Evolutionary conservation across 257 asterid genomes (phyloP).

Genomic region (Ehretia macrophylla): DNA sequence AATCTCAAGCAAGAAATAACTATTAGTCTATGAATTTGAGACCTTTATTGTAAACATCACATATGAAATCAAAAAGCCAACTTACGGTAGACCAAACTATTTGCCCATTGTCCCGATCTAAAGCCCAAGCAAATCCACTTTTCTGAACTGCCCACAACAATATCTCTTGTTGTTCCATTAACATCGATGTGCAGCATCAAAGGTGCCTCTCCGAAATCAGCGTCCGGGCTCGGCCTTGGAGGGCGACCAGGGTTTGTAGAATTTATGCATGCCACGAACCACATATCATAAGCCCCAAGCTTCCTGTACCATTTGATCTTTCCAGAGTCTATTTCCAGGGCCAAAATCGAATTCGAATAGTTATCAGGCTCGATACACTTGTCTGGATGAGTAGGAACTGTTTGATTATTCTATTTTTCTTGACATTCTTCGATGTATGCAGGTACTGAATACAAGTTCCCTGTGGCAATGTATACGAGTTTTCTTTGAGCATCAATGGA

Average conservation of each 20-base stretch:
- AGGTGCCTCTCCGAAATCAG: constrained; percentile 45
- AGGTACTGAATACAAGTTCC: constrained; percentile 13
- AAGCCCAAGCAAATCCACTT: constrained; percentile 42
- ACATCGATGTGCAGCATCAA: constrained; percentile 25
- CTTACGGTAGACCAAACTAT: constrained; percentile 37
- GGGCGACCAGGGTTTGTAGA: constrained; percentile 29
- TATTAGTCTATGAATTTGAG: no score
- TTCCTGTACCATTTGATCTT: constrained; percentile 32
- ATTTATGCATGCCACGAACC: constrained; percentile 17
- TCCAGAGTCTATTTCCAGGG: constrained; percentile 28
- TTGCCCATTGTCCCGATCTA: constrained; percentile 28
- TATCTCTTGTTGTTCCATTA: constrained; percentile 14
- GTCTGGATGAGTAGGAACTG: constrained; percentile 8
- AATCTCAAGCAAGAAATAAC: no score
- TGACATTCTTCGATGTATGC: constrained; percentile 10
- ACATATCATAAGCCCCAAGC: constrained; percentile 46
- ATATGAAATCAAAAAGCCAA: no score
- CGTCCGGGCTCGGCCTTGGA: constrained; percentile 32
- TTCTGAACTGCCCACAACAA: constrained; percentile 40
- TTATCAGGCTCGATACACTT: constrained; percentile 25
- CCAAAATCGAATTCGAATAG: constrained; percentile 33
- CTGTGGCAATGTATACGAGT: constrained; percentile 14
- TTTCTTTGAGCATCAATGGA: constrained; percentile 10
- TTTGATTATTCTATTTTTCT: constrained; percentile 13
- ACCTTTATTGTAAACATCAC: no score